A percentile compares a stretch with the other conserved stretches of the same genome.
These are phyloP conservation scores for Alternaria infectoria DNA, from an alignment of 2,329 filamentous ascomycete species.

Conservation along the genomic window DNA sequence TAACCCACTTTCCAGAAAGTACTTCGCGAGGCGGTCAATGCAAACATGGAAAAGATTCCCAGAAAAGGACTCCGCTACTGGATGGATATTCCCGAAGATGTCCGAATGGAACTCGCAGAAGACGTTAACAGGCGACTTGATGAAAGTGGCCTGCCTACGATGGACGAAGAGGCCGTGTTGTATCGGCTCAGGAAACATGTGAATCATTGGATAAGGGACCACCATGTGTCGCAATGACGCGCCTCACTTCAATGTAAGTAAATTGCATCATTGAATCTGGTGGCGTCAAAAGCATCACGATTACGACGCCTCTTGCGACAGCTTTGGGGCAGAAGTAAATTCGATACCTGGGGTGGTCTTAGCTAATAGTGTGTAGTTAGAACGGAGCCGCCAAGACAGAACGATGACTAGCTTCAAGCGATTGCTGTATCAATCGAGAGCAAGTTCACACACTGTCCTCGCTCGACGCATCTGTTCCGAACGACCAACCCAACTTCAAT, in stretches of 20 bases:
- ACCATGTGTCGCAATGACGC: neutral
- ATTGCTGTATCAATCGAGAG: neutral
- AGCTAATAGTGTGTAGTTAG: neutral
- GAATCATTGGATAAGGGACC: slow-evolving; percentile 7
- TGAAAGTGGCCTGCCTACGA: neutral
- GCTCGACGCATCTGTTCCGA: neutral
- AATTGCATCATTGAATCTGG: neutral
- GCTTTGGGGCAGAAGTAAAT: neutral
- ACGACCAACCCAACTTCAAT: neutral
- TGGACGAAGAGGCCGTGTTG: slow-evolving; percentile 6
- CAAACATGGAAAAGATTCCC: neutral
- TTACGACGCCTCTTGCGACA: neutral
- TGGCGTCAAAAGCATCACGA: neutral
- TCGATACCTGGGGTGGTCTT: neutral
- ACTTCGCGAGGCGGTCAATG: slow-evolving; percentile 1
- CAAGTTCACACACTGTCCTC: neutral
- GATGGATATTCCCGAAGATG: slow-evolving; percentile 4
- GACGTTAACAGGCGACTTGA: slow-evolving; percentile 4
- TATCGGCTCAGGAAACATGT: slow-evolving; percentile 5
- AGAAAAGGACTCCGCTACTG: slow-evolving; percentile 2
- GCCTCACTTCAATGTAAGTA: neutral
- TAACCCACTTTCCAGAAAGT: neutral
- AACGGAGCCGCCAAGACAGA: neutral
- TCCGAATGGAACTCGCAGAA: neutral
- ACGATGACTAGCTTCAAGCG: neutral